These are phyloP conservation scores for Hypoxylon lienhwacheense DNA, from an alignment of 495 filamentous ascomycete genomes.

Conservation along the genomic window DNA sequence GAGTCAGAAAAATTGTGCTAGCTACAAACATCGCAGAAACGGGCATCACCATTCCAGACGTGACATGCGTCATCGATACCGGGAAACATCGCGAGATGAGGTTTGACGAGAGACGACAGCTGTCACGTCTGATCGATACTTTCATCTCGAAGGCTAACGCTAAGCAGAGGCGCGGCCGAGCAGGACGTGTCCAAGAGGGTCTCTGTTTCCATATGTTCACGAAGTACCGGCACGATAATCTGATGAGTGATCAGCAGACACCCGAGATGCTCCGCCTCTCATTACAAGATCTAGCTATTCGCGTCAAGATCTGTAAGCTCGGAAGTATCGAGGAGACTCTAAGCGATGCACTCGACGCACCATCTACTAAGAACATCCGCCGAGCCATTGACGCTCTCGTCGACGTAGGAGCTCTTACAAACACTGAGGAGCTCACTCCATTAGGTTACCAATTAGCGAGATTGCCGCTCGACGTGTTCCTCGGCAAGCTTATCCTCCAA, in stretches of 20 bases:
- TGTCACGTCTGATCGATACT: constrained; percentile 85
- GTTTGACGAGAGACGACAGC: constrained; percentile 88
- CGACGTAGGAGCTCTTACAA: constrained; percentile 87
- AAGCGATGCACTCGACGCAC: constrained; percentile 86
- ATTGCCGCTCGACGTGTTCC: constrained; percentile 87
- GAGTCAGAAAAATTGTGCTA: constrained; percentile 85
- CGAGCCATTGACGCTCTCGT: constrained; percentile 88
- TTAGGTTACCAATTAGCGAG: constrained; percentile 84
- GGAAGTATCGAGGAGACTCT: constrained; percentile 89
- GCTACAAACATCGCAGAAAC: constrained; percentile 98
- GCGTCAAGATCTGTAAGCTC: constrained; percentile 96
- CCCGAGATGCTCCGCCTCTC: constrained; percentile 94
- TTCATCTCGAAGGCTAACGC: constrained; percentile 95
- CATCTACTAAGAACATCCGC: constrained; percentile 85
- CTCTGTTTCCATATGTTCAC: constrained; percentile 96
- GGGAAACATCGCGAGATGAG: constrained; percentile 96
- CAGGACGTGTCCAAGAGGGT: constrained; percentile 92
- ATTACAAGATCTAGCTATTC: constrained; percentile 87
- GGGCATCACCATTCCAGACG: constrained; percentile 94
- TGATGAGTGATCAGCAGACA: constrained; percentile 87
- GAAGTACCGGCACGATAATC: constrained; percentile 73
- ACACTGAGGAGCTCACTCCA: constrained; percentile 78
- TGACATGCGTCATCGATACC: constrained; percentile 92
- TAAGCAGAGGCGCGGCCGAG: constrained; percentile 89
- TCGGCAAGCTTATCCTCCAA: constrained; percentile 88